A percentile compares a stretch with the other conserved stretches of the same genome.
Evolutionary conservation across 1,139 yeast species (phyloP).

Genomic region (Candida sanyaensis): DNA sequence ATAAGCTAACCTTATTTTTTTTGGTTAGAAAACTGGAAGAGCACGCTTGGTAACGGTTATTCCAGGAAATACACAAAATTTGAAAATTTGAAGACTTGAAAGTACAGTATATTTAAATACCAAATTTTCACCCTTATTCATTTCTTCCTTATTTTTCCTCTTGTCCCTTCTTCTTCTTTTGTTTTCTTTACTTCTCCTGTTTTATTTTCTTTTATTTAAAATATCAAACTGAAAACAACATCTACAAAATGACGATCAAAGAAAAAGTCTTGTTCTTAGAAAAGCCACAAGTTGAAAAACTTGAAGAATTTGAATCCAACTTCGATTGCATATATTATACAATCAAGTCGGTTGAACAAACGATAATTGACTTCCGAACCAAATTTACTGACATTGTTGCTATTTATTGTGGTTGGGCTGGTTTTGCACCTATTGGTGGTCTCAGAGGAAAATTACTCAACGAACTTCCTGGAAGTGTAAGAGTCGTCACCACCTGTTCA

Average conservation of each 20-base stretch:
- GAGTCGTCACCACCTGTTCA: constrained; percentile 63
- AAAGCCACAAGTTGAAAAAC: constrained; percentile 27
- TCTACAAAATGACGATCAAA: constrained; percentile 15
- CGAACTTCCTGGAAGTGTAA: constrained; percentile 51
- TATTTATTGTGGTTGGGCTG: constrained; percentile 66
- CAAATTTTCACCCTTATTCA: too few species aligned
- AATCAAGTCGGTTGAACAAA: constrained; percentile 41
- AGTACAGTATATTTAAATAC: too few species aligned
- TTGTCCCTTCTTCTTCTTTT: too few species aligned
- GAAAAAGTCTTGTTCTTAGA: constrained; percentile 50
- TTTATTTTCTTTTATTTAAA: too few species aligned
- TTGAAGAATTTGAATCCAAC: constrained; percentile 30
- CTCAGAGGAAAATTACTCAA: constrained; percentile 48
- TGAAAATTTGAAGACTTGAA: too few species aligned
- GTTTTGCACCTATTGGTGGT: constrained; percentile 53
- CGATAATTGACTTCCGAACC: constrained; percentile 37
- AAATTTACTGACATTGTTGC: constrained; percentile 49
- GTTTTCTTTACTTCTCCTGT: too few species aligned
- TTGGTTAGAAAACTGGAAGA: too few species aligned
- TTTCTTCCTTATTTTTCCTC: too few species aligned
- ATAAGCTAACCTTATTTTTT: too few species aligned
- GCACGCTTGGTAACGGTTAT: too few species aligned
- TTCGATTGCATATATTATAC: constrained; percentile 48
- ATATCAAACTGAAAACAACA: too few species aligned
- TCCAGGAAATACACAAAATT: too few species aligned